These are phyloP conservation scores for Amanita pseudoporphyria DNA, from an alignment of 768 basidiomycete genomes.

Conservation along the genomic window DNA sequence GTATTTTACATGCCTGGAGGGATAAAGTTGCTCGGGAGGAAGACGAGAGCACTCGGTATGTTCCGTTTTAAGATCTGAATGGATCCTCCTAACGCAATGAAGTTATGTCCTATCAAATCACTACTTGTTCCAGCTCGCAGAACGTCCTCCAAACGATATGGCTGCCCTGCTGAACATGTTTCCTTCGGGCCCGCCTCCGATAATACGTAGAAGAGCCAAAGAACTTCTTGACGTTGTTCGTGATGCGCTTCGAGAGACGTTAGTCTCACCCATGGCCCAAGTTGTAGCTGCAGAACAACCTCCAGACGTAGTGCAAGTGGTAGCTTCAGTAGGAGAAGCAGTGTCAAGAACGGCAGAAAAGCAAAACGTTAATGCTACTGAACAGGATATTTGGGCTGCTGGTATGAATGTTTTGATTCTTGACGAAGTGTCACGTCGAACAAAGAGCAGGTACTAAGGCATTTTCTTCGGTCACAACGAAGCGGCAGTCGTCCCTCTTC, in stretches of 20 bases:
- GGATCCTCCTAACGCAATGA: neutral
- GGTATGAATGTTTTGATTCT: neutral
- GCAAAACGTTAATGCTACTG: neutral
- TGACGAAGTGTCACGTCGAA: neutral
- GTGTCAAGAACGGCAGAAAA: neutral
- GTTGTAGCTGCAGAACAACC: neutral
- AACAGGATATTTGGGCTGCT: slow-evolving; percentile 3
- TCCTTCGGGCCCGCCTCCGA: slow-evolving; percentile 42
- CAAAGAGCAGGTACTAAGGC: neutral
- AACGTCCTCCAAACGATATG: slow-evolving; percentile 59
- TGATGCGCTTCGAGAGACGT: slow-evolving; percentile 27
- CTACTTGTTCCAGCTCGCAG: slow-evolving; percentile 62
- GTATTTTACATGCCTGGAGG: slow-evolving; percentile 72
- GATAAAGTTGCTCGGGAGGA: slow-evolving; percentile 70
- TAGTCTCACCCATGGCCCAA: neutral
- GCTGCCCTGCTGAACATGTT: slow-evolving; percentile 52
- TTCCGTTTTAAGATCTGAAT: slow-evolving; percentile 5
- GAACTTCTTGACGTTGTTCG: slow-evolving; percentile 60
- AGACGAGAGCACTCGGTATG: slow-evolving; percentile 78
- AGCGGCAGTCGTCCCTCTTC: neutral
- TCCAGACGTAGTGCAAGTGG: neutral
- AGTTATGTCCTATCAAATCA: slow-evolving; percentile 76
- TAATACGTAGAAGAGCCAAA: slow-evolving; percentile 49
- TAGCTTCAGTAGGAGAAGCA: no score
- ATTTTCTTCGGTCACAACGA: neutral